phyloP scores from a whole-genome alignment of 164 flowering plant species.

The Piper longum region DNA sequence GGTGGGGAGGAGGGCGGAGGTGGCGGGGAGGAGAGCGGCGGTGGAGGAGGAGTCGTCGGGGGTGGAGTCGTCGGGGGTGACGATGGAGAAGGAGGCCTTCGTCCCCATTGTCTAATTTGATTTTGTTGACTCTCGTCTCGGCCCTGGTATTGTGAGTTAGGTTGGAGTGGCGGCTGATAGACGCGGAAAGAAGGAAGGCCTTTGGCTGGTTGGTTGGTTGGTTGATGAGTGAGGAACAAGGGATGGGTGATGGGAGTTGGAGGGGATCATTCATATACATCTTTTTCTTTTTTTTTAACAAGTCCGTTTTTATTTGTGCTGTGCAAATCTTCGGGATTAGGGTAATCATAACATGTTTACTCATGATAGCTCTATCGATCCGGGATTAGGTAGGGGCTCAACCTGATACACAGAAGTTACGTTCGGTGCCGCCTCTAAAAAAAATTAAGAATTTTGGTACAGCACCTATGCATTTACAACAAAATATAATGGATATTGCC shows the following conservation, averaged over 20 bases:
- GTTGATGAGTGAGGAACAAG: not conserved
- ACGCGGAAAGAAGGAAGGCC: not conserved
- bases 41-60: constrained; percentile 3
- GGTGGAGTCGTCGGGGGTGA: constrained; percentile 1
- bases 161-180: no score
- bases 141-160: not conserved
- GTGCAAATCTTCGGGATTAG: no score
- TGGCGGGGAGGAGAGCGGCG: not conserved
- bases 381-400: no score
- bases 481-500: no score
- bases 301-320: no score
- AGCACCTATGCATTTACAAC: no score
- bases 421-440: no score
- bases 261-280: not conserved
- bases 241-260: not conserved
- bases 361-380: no score
- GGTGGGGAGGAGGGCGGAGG: constrained; percentile 1
- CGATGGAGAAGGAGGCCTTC: constrained; percentile 7
- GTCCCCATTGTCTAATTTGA: not conserved
- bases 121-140: not conserved
- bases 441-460: no score
- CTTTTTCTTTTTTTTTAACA: no score
- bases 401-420: no score
- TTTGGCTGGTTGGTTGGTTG: not conserved
- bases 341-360: no score